phyloP scores from a whole-genome alignment of 495 filamentous ascomycete genomes.

The Penicillium egyptiacum region DNA sequence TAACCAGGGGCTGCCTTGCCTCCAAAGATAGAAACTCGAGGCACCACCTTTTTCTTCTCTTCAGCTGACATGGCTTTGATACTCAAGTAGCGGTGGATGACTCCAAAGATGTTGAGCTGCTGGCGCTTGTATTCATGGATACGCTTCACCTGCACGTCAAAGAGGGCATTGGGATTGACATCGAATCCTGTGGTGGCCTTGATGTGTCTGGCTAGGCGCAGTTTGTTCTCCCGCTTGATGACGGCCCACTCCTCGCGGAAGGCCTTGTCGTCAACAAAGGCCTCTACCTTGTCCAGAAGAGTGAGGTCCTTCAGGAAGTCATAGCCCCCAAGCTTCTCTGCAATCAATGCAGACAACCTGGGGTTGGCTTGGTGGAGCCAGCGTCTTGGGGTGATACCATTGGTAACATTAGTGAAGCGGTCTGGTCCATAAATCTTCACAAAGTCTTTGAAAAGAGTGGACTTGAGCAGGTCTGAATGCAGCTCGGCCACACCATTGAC shows the following conservation, averaged over 20 bases:
- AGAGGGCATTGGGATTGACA: constrained; percentile 85
- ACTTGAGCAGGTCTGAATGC: constrained; percentile 94
- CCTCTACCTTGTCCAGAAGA: constrained; percentile 77
- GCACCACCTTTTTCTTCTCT: constrained; percentile 82
- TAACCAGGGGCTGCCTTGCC: constrained; percentile 97
- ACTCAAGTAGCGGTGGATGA: constrained; percentile 89
- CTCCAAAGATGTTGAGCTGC: constrained; percentile 97
- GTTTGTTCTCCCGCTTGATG: constrained; percentile 79
- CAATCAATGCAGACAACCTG: constrained; percentile 84
- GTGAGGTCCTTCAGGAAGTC: constrained; percentile 87
- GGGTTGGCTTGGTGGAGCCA: constrained; percentile 99
- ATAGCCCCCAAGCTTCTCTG: constrained; percentile 79
- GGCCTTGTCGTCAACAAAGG: constrained; percentile 74
- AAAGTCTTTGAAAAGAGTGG: constrained; percentile 99
- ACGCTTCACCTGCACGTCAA: constrained; percentile 97
- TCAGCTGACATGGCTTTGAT: constrained; percentile 83
- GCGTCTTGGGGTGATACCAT: constrained; percentile 90
- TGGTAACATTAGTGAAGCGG: constrained; percentile 98
- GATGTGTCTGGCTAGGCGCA: constrained; percentile 86
- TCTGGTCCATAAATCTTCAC: constrained; percentile 90
- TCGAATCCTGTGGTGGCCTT: constrained; percentile 72
- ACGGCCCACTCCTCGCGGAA: constrained; percentile 91
- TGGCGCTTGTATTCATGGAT: constrained; percentile 99
- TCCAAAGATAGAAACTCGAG: constrained; percentile 96
- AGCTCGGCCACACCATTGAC: constrained; percentile 98